These are phyloP conservation scores for Fonticula alba DNA, from an alignment of 78 protist species.

Conservation along the genomic window DNA sequence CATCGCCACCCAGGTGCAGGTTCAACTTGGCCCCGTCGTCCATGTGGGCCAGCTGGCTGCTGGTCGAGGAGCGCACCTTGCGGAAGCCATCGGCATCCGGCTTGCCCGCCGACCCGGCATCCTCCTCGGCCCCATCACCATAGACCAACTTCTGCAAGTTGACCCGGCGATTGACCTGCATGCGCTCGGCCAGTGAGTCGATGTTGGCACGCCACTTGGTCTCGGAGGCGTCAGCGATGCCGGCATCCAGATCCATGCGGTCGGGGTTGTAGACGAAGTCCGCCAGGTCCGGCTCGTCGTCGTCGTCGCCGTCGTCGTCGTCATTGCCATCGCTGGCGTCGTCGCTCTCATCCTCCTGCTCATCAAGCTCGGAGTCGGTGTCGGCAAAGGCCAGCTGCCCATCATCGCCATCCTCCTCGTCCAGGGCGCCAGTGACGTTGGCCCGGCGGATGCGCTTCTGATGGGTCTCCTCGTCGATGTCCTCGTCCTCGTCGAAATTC, in stretches of 20 bases:
- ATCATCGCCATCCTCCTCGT: no score
- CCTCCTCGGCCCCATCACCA: no score
- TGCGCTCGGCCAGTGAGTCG: not conserved
- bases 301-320: slow-evolving; percentile 24
- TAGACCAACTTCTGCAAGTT: slow-evolving; percentile 10
- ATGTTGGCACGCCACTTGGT: slow-evolving; percentile 17
- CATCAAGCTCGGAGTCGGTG: not conserved
- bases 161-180: not conserved
- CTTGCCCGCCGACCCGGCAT: no score
- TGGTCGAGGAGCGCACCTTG: not conserved
- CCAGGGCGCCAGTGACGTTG: no score
- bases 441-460: no score
- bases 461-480: no score
- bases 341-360: slow-evolving; percentile 4
- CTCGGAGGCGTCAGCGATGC: no score
- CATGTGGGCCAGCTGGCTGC: not conserved
- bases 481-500: not conserved
- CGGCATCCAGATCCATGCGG: slow-evolving; percentile 9
- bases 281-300: slow-evolving; percentile 1
- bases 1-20: no score
- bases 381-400: not conserved
- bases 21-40: no score
- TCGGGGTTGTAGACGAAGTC: slow-evolving; percentile 15
- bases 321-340: slow-evolving; percentile 11
- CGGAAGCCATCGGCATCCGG: no score